Conservation (phyloP, 2,329 filamentous ascomycete species). For the Chalaropsis ovoidea region DNA sequence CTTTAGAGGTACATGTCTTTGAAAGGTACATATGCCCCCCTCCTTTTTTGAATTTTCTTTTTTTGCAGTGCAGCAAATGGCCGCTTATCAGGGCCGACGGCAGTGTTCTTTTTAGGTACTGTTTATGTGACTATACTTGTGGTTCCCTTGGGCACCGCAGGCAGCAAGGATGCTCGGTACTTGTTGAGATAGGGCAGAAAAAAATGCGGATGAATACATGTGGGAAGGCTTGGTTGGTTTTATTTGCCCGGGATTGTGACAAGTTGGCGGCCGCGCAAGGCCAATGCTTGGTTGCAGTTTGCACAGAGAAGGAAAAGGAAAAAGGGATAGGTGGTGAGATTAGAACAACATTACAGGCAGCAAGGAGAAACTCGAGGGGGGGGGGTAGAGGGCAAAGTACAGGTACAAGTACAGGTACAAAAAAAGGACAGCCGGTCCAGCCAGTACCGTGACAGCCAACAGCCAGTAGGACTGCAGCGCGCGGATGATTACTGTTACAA, state of each 20-base stretch:
- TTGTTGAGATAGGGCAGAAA: constrained; percentile 14
- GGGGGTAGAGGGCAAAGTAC: not conserved
- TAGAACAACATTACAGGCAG: not conserved
- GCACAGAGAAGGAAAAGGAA: not conserved
- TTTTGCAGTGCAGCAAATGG: not conserved
- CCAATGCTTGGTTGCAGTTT: not conserved
- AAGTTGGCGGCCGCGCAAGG: not conserved
- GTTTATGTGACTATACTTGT: not conserved
- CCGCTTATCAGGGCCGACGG: not conserved
- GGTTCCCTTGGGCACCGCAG: not conserved
- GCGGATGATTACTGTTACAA: not conserved
- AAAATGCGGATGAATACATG: constrained; percentile 6
- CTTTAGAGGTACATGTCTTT: too few relatives aligned
- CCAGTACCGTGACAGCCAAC: not conserved
- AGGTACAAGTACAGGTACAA: not conserved
- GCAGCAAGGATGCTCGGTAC: constrained; percentile 4
- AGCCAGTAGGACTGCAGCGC: not conserved
- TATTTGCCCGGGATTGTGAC: not conserved
- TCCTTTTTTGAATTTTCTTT: not conserved
- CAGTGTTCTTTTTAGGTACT: not conserved
- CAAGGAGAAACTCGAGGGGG: not conserved
- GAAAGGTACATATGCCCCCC: too few relatives aligned
- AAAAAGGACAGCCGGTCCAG: not conserved
- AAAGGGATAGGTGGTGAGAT: not conserved
- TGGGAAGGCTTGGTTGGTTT: constrained; percentile 2